Conservation (phyloP, 768 basidiomycete genomes). For the Rhizopogon sp. region DNA sequence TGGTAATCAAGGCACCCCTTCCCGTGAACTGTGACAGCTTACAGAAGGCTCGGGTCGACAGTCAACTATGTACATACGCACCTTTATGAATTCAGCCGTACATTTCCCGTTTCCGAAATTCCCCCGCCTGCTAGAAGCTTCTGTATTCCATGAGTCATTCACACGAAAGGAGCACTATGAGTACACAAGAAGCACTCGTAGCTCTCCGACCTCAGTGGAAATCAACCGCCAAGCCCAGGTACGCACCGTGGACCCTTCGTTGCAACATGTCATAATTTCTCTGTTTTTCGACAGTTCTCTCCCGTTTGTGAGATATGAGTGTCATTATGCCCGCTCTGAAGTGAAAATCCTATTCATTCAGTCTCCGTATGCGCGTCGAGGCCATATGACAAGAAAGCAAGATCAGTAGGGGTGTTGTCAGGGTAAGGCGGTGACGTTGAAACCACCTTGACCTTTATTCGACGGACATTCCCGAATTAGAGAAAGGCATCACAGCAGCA, state of each 20-base stretch:
- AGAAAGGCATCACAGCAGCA: neutral
- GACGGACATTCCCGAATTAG: neutral
- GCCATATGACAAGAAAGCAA: too few relatives aligned
- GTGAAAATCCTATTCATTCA: too few relatives aligned
- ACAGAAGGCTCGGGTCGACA: neutral
- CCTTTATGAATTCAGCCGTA: too few relatives aligned
- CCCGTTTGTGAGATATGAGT: too few relatives aligned
- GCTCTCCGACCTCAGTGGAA: neutral
- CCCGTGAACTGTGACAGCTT: neutral
- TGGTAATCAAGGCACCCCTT: neutral
- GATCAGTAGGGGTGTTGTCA: too few relatives aligned
- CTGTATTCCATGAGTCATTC: neutral
- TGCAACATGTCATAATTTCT: too few relatives aligned
- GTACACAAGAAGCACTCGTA: neutral
- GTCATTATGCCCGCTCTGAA: too few relatives aligned
- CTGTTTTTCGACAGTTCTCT: too few relatives aligned
- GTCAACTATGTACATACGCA: neutral
- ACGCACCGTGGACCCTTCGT: neutral
- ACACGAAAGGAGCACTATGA: neutral
- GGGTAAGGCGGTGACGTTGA: too few relatives aligned
- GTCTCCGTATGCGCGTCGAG: too few relatives aligned
- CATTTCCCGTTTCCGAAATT: neutral
- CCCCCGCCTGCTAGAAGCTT: neutral
- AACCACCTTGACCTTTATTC: neutral
- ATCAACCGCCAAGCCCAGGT: neutral